Evolutionary conservation across 2,329 filamentous ascomycete genomes (phyloP).

Genomic region (Geoglossum cookeanum): DNA sequence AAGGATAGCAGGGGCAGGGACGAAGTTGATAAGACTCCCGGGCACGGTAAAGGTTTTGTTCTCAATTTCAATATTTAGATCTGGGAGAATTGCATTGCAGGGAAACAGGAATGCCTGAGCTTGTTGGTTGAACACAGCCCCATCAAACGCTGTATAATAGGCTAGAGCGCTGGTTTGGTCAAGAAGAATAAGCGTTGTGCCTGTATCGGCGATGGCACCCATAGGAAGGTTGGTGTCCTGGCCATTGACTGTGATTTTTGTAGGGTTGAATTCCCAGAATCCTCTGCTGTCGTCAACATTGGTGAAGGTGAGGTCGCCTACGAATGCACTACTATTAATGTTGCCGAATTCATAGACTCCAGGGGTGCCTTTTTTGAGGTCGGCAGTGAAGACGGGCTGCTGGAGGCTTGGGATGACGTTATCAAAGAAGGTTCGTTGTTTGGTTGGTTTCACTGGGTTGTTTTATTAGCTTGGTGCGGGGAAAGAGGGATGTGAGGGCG

Average conservation of each 20-base stretch:
- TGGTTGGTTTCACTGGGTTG: constrained; percentile 30
- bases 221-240: constrained; percentile 38
- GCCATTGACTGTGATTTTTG: constrained; percentile 33
- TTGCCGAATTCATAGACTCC: constrained; percentile 58
- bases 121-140: constrained; percentile 26
- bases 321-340: constrained; percentile 45
- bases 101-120: constrained; percentile 37
- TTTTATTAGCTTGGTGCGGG: neutral
- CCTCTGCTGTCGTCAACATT: constrained; percentile 40
- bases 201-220: constrained; percentile 36
- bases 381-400: constrained; percentile 50
- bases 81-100: constrained; percentile 26
- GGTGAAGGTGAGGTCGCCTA: constrained; percentile 41
- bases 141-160: constrained; percentile 39
- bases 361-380: constrained; percentile 38
- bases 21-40: constrained; percentile 35
- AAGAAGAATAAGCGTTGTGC: constrained; percentile 46
- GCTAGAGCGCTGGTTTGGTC: constrained; percentile 33
- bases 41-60: constrained; percentile 32
- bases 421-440: constrained; percentile 56
- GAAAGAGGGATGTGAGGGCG: neutral
- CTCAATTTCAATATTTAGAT: constrained; percentile 9
- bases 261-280: constrained; percentile 49
- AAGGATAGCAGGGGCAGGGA: too few species aligned
- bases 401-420: constrained; percentile 42